phyloP scores from a whole-genome alignment of 768 basidiomycete species.

The Termitomyces sp. region DNA sequence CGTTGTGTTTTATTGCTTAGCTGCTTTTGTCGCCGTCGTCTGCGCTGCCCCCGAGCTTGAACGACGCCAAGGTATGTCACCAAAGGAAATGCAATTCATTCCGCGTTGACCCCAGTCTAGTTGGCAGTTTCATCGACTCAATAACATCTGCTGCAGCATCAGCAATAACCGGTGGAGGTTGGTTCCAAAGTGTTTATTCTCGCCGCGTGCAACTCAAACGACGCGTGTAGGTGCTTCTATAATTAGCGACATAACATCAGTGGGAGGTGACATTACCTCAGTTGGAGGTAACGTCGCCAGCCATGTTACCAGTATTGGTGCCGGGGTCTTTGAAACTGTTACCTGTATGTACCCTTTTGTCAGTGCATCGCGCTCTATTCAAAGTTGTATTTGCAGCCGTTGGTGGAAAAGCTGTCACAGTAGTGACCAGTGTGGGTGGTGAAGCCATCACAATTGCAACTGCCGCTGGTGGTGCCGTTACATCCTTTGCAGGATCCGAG shows the following conservation, averaged over 20 bases:
- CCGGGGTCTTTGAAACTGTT: slow-evolving; percentile 32
- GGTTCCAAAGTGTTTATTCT: background rate
- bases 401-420: slow-evolving; percentile 48
- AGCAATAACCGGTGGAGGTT: slow-evolving; percentile 26
- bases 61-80: slow-evolving; percentile 41
- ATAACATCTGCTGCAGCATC: slow-evolving; percentile 32
- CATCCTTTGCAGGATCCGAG: slow-evolving; percentile 49
- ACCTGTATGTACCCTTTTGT: slow-evolving; percentile 26
- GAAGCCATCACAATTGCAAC: slow-evolving; percentile 56
- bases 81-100: background rate
- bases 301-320: slow-evolving; percentile 27
- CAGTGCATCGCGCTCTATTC: slow-evolving; percentile 10
- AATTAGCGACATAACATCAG: slow-evolving; percentile 27
- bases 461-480: slow-evolving; percentile 37
- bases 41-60: slow-evolving; percentile 34
- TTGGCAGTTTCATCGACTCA: slow-evolving; percentile 36
- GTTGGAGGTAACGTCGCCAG: slow-evolving; percentile 24
- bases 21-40: slow-evolving; percentile 29
- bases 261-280: slow-evolving; percentile 24
- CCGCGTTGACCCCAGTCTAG: slow-evolving; percentile 16
- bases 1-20: slow-evolving; percentile 31
- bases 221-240: slow-evolving; percentile 31
- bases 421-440: slow-evolving; percentile 59
- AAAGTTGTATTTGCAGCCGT: slow-evolving; percentile 36
- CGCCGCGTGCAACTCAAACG: background rate